These are phyloP conservation scores for Exophiala bonariae DNA, from an alignment of 2,329 filamentous ascomycete species.

Conservation along the genomic window DNA sequence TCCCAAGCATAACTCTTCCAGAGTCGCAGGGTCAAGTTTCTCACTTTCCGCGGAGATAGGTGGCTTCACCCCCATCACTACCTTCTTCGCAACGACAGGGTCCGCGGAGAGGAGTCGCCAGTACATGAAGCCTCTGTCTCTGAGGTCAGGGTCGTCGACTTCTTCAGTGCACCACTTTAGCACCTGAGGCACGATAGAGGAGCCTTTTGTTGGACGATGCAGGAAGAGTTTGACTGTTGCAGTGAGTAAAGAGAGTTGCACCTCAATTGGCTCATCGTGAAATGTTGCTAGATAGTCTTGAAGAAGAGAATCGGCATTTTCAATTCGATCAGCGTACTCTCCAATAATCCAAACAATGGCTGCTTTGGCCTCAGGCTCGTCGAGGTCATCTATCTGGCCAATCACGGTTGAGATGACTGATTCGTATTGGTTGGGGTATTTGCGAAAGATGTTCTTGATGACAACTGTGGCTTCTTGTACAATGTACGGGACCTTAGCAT, in stretches of 20 bases:
- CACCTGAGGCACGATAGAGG: constrained; percentile 88
- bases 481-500: constrained; percentile 98
- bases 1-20: constrained; percentile 96
- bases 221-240: constrained; percentile 98
- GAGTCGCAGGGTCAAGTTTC: constrained; percentile 82
- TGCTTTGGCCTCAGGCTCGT: constrained; percentile 96
- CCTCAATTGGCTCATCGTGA: constrained; percentile 90
- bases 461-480: constrained; percentile 98
- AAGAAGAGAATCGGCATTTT: constrained; percentile 89
- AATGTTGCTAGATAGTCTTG: constrained; percentile 96
- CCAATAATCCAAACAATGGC: constrained; percentile 99
- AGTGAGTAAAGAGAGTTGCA: constrained; percentile 89
- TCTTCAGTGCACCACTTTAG: constrained; percentile 99
- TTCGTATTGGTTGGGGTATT: constrained; percentile 98
- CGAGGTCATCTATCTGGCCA: constrained; percentile 91
- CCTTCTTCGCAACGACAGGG: constrained; percentile 77
- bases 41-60: constrained; percentile 95
- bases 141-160: constrained; percentile 96
- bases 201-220: constrained; percentile 90
- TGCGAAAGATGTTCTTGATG: constrained; percentile 98
- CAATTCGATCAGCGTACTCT: constrained; percentile 94
- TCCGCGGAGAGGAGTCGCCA: constrained; percentile 95
- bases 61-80: constrained; percentile 98
- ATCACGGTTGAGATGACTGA: constrained; percentile 95
- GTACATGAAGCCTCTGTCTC: constrained; percentile 98